These are phyloP conservation scores for Tricholoma sp. DNA, from an alignment of 768 basidiomycete genomes.

Conservation along the genomic window DNA sequence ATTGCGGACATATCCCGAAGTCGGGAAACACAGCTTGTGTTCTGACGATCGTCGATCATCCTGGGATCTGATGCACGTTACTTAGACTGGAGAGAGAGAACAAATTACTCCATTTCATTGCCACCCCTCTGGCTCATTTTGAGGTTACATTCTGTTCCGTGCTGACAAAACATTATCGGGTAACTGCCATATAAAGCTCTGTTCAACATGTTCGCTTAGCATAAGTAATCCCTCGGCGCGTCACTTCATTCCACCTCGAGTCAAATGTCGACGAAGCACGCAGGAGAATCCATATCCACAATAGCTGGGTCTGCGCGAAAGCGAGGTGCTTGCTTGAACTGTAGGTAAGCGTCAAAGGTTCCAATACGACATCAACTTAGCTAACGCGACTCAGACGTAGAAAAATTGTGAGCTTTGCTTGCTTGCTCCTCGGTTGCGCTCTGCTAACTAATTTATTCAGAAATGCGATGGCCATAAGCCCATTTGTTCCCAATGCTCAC, in stretches of 20 bases:
- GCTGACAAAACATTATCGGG: background rate
- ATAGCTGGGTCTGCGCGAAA: constrained; percentile 6
- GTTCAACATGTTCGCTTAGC: too few species aligned
- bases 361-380: background rate
- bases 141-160: background rate
- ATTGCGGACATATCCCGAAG: background rate
- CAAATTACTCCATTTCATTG: background rate
- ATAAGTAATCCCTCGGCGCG: background rate
- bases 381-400: constrained; percentile 29
- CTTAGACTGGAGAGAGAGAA: too few species aligned
- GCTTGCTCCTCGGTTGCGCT: background rate
- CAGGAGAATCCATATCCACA: background rate
- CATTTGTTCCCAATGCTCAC: constrained; percentile 44
- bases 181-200: background rate
- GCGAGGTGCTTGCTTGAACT: constrained; percentile 49
- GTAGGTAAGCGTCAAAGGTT: constrained; percentile 32
- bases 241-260: background rate
- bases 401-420: constrained; percentile 35
- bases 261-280: background rate
- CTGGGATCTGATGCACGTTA: too few species aligned
- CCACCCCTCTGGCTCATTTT: background rate
- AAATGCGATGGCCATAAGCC: constrained; percentile 51
- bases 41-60: too few species aligned
- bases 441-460: constrained; percentile 20
- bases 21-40: background rate